phyloP scores from a whole-genome alignment of 2,329 filamentous ascomycete species.

The Scytalidium lignicola region DNA sequence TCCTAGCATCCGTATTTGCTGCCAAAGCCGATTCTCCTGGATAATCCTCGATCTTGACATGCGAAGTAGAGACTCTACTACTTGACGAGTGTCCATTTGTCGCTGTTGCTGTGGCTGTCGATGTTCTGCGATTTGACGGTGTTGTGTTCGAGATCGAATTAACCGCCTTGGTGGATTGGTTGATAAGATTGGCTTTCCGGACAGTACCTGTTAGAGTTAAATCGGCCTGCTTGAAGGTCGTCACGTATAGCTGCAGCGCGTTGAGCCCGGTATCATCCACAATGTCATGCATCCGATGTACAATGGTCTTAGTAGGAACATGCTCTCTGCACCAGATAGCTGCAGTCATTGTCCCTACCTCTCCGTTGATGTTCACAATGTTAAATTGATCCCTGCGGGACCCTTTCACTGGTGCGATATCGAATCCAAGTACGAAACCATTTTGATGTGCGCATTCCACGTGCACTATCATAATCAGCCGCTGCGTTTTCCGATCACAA shows the following conservation, averaged over 20 bases:
- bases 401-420: constrained; percentile 83
- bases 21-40: constrained; percentile 2
- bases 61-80: constrained; percentile 20
- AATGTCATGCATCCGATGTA: constrained; percentile 75
- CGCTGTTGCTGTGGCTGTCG: constrained; percentile 41
- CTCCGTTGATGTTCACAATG: constrained; percentile 74
- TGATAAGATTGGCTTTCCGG: constrained; percentile 70
- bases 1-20: constrained; percentile 29
- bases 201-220: constrained; percentile 85
- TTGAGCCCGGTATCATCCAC: constrained; percentile 68
- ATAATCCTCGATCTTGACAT: constrained; percentile 22
- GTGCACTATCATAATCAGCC: constrained; percentile 48
- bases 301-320: constrained; percentile 60
- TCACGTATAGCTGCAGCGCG: constrained; percentile 80
- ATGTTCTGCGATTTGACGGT: constrained; percentile 47
- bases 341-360: constrained; percentile 79
- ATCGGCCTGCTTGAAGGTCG: constrained; percentile 93
- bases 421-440: constrained; percentile 81
- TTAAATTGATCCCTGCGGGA: constrained; percentile 77
- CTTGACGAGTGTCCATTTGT: constrained; percentile 15
- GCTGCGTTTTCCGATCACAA: background rate
- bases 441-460: constrained; percentile 85
- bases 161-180: constrained; percentile 30
- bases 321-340: constrained; percentile 92
- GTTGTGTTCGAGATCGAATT: constrained; percentile 21